Evolutionary conservation across 371 early-diverging fungal genomes (phyloP).

Genomic region (Chytridium lagenaria): DNA sequence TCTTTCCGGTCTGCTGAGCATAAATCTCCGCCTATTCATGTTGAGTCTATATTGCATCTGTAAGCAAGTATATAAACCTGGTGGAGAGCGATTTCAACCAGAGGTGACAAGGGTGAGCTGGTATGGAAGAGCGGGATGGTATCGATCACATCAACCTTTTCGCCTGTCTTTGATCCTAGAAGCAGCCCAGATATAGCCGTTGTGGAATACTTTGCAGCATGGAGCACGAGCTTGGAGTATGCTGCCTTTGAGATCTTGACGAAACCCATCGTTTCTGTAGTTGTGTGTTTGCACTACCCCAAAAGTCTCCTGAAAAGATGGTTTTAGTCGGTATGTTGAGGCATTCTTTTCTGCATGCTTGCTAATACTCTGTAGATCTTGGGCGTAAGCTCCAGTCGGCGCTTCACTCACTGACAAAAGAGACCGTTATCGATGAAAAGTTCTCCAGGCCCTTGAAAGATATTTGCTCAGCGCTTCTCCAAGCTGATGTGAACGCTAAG

Average conservation of each 20-base stretch:
- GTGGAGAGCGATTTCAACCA: slow-evolving; percentile 78
- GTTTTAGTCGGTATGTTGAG: slow-evolving; percentile 12
- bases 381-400: slow-evolving; percentile 89
- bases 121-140: slow-evolving; percentile 82
- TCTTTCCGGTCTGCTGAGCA: slow-evolving; percentile 32
- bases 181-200: slow-evolving; percentile 73
- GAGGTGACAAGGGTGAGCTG: slow-evolving; percentile 75
- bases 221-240: slow-evolving; percentile 75
- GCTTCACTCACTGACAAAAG: slow-evolving; percentile 73
- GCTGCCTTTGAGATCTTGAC: slow-evolving; percentile 41
- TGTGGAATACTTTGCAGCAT: slow-evolving; percentile 81
- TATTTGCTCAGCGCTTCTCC: slow-evolving; percentile 87
- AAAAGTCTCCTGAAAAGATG: not conserved
- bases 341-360: not conserved
- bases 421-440: slow-evolving; percentile 89
- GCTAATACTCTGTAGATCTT: slow-evolving; percentile 63
- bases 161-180: slow-evolving; percentile 52
- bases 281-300: not conserved
- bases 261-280: not conserved
- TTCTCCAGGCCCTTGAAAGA: slow-evolving; percentile 89
- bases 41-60: too few species aligned
- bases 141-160: slow-evolving; percentile 54
- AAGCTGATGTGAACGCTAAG: slow-evolving; percentile 94
- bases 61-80: too few species aligned
- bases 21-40: slow-evolving; percentile 39